Evolutionary conservation across 2,329 filamentous ascomycete genomes (phyloP).

Genomic region (Neofusicoccum parvum): DNA sequence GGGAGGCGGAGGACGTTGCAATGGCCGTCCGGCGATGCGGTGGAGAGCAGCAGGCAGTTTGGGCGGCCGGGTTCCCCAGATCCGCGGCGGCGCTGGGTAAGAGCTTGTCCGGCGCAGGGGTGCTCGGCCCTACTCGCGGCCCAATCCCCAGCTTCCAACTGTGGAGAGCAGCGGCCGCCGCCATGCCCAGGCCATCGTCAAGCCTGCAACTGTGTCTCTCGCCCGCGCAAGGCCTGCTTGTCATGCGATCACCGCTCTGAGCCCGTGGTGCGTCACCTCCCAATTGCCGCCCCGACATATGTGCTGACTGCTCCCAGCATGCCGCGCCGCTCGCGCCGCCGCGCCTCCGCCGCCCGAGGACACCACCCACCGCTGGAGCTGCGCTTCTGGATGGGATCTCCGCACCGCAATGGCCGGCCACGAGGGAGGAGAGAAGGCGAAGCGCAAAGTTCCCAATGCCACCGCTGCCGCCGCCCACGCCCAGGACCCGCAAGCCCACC

Average conservation of each 20-base stretch:
- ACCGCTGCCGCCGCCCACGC: not conserved
- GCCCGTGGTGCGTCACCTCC: slow-evolving; percentile 4
- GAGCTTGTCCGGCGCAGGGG: slow-evolving; percentile 8
- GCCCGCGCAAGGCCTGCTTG: not conserved
- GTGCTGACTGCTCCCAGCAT: slow-evolving; percentile 11
- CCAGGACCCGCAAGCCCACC: not conserved
- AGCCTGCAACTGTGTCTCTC: not conserved
- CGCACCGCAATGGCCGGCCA: slow-evolving; percentile 15
- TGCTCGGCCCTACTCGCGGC: not conserved
- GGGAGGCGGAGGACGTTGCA: not conserved
- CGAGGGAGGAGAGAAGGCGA: slow-evolving; percentile 20
- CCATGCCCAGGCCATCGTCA: not conserved
- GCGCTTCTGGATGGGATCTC: slow-evolving; percentile 2
- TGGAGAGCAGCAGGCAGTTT: not conserved
- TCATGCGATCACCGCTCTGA: not conserved
- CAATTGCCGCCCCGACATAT: not conserved
- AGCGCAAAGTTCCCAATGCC: slow-evolving; percentile 12
- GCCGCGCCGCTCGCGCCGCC: not conserved
- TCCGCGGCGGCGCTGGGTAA: not conserved
- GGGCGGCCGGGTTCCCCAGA: slow-evolving; percentile 3
- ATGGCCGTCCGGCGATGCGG: not conserved
- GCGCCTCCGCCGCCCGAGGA: not conserved
- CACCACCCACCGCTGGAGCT: not conserved
- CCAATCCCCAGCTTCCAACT: slow-evolving; percentile 2
- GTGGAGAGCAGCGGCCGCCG: slow-evolving; percentile 1